Percentiles rank a stretch among this genome's conserved stretches.
Evolutionary conservation across 2,329 filamentous ascomycete genomes (phyloP).

Genomic region (Hypoxylon sp.): DNA sequence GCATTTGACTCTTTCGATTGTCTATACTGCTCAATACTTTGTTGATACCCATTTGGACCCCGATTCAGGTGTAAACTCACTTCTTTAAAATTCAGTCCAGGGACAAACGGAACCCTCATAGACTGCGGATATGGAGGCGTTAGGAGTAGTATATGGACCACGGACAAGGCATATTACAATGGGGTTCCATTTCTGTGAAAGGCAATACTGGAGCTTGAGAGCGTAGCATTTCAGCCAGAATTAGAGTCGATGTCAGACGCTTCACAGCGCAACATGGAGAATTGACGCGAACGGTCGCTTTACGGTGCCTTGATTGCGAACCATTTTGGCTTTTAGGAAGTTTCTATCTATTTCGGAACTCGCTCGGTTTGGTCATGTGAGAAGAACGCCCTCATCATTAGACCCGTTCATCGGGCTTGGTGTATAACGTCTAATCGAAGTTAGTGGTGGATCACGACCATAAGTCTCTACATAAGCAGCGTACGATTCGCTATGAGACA

Average conservation of each 20-base stretch:
- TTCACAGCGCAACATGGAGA: constrained; percentile 16
- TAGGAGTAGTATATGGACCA: constrained; percentile 39
- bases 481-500: neutral
- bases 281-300: constrained; percentile 21
- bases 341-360: too few relatives aligned
- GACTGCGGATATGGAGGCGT: constrained; percentile 41
- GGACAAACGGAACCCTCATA: constrained; percentile 39
- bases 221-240: constrained; percentile 28
- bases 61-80: constrained; percentile 44
- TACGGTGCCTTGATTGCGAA: constrained; percentile 10
- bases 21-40: constrained; percentile 39
- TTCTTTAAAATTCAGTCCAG: constrained; percentile 30
- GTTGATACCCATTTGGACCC: constrained; percentile 45
- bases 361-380: neutral
- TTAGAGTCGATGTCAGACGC: constrained; percentile 20
- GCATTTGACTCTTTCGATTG: constrained; percentile 32
- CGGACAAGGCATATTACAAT: constrained; percentile 31
- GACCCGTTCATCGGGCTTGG: neutral
- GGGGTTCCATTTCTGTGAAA: constrained; percentile 15
- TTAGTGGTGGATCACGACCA: neutral
- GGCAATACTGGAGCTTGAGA: constrained; percentile 23
- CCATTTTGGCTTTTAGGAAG: neutral
- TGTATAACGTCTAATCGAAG: neutral
- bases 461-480: neutral
- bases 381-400: neutral